Evolutionary conservation across 139 green algal genomes (phyloP).

Genomic region (Chara braunii): DNA sequence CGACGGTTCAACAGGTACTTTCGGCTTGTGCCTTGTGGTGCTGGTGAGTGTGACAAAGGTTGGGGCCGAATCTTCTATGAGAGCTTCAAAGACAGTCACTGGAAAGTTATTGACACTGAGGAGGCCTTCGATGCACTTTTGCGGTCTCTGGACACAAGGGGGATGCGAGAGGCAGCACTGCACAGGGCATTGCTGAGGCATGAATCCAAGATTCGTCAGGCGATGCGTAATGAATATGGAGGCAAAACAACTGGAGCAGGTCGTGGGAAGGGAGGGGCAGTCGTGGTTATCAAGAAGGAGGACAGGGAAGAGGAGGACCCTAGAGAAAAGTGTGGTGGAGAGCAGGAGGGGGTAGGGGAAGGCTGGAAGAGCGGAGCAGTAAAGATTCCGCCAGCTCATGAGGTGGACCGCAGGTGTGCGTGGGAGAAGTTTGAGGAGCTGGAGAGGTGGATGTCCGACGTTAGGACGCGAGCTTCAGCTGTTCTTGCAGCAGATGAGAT

Average conservation of each 20-base stretch:
- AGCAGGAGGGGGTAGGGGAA: background rate
- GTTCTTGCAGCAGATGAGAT: no score
- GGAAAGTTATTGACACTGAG: conserved; percentile 17
- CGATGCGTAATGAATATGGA: background rate
- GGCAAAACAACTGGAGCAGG: background rate
- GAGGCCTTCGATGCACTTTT: conserved; percentile 9
- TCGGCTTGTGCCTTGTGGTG: conserved; percentile 9
- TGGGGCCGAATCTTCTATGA: conserved; percentile 17
- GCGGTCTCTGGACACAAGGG: conserved; percentile 5
- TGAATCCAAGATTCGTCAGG: background rate
- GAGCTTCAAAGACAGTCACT: background rate
- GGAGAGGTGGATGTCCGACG: no score
- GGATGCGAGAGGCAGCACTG: conserved; percentile 3
- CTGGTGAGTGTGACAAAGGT: background rate
- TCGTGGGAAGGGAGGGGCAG: no score
- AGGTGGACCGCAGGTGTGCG: no score
- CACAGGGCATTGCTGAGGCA: background rate
- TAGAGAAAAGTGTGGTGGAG: background rate
- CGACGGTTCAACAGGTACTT: conserved; percentile 32
- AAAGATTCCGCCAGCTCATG: no score
- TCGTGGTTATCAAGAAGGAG: background rate
- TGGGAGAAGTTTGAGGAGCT: no score
- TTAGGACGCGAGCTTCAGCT: no score
- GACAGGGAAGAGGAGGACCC: background rate
- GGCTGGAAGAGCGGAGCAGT: no score